Conservation (phyloP, 164 flowering plant genomes). For the Berberis vulgaris region DNA sequence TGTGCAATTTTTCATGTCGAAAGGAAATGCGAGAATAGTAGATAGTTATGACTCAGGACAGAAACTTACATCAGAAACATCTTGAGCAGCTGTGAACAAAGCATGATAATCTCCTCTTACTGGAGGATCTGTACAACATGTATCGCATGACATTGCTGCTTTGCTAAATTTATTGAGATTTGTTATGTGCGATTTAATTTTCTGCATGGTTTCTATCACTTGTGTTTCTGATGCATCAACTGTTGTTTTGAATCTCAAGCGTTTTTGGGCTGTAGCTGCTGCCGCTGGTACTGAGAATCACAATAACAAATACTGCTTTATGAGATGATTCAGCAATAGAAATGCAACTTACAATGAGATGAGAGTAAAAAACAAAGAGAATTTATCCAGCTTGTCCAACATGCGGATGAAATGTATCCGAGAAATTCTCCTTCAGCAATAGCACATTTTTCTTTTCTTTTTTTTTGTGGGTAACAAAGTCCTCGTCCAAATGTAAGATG, state of each 20-base stretch:
- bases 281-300: slow-evolving; percentile 8
- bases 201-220: slow-evolving; percentile 86
- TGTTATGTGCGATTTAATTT: slow-evolving; percentile 78
- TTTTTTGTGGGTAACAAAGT: no score
- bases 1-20: background rate
- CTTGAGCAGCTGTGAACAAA: slow-evolving; percentile 71
- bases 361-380: no score
- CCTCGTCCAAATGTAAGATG: no score
- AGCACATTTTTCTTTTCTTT: no score
- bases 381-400: no score
- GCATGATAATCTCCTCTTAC: slow-evolving; percentile 76
- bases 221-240: slow-evolving; percentile 80
- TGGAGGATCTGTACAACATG: slow-evolving; percentile 60
- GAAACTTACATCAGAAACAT: slow-evolving; percentile 45
- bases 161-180: slow-evolving; percentile 63
- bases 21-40: background rate
- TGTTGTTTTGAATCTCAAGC: slow-evolving; percentile 70
- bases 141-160: slow-evolving; percentile 77
- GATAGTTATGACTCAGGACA: background rate
- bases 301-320: background rate
- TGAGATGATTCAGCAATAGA: background rate
- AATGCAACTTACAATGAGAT: background rate
- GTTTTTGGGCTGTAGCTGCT: slow-evolving; percentile 45
- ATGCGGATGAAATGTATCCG: no score
- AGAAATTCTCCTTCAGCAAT: no score